Base-by-base conservation (phyloP, 2,329 filamentous ascomycete genomes). In the Dactylellina drechsleri region DNA sequence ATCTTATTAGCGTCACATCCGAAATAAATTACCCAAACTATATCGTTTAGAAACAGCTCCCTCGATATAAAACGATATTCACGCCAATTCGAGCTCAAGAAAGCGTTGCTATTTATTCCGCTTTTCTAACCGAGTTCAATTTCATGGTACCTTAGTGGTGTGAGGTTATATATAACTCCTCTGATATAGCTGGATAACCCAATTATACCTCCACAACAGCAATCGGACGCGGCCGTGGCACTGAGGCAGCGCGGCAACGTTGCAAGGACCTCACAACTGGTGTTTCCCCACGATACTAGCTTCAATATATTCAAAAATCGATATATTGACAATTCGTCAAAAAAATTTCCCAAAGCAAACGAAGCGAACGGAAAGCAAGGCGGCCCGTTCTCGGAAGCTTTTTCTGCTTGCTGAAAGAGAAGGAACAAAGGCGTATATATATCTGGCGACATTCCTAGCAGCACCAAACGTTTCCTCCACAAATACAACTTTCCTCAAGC, bases 21-120 rank as follows among this genome's bases (percentile, higher is more conserved):
- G 15, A 47, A 36, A 36, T 36, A 36, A 15, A 47, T 18, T 8
- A 47, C 43, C 43, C 13, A 15, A 16, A 47, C 15, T 18, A 56
- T 49, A 52, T 57, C 57, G 58, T 56, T 50, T 70, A 40, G 54
- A 40, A 52, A 52, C 47, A 26, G 20, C 16, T 12, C 23, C 23
- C 43, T 36, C 31, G 31, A 36, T 36, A 36, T 36, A 36, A 36
- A 36, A 36, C 31, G 31, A 36, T 36, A 47, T 47, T 47, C 13
- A 18, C 43, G 43, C 15, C 43, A 2, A 47, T 13, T 15, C 61
- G 50, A 66, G 28, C 40, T 28, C 52, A 53, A 31, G 23, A 26
- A 41, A 66, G 61, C 59, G 54, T 60, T 73, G 61, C 61, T 61
- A 66, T 66, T 58, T 66, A 61, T 49, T 66, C 61, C 62, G 54